These are phyloP conservation scores for Colletotrichum horii DNA, from an alignment of 2,329 filamentous ascomycete species.

Conservation along the genomic window DNA sequence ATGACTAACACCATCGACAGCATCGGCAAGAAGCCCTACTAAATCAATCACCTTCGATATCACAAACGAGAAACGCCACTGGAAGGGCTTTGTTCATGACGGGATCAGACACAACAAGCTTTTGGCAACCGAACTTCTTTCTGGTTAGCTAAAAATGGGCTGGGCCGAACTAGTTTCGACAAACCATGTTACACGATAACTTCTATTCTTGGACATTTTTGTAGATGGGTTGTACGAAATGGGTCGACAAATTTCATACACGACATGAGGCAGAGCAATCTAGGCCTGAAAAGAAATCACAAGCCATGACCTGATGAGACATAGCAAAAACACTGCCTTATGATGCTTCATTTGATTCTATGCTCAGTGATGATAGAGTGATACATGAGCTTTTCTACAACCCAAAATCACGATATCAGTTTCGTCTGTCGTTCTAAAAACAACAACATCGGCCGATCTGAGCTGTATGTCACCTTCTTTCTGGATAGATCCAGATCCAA, in stretches of 20 bases:
- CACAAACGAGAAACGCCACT: background rate
- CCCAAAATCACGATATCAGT: too few species aligned
- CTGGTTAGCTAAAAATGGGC: background rate
- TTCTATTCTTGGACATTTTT: slow-evolving; percentile 14
- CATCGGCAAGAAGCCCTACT: slow-evolving; percentile 33
- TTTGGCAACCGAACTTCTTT: background rate
- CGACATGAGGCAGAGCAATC: background rate
- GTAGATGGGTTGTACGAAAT: background rate
- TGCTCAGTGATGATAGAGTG: background rate
- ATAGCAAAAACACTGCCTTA: background rate
- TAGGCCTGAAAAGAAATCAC: background rate
- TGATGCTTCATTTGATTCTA: background rate
- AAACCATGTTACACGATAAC: background rate
- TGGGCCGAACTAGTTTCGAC: background rate
- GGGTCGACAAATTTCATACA: background rate
- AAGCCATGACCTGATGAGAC: slow-evolving; percentile 3
- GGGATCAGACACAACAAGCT: background rate
- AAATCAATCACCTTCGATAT: background rate
- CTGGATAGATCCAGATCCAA: too few species aligned
- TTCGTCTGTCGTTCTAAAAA: too few species aligned
- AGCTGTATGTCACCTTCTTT: too few species aligned
- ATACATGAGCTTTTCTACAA: too few species aligned
- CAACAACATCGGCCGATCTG: too few species aligned
- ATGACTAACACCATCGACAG: background rate
- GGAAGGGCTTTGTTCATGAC: background rate